These are phyloP conservation scores for Hypsizygus marmoreus DNA, from an alignment of 768 basidiomycete species.

Conservation along the genomic window DNA sequence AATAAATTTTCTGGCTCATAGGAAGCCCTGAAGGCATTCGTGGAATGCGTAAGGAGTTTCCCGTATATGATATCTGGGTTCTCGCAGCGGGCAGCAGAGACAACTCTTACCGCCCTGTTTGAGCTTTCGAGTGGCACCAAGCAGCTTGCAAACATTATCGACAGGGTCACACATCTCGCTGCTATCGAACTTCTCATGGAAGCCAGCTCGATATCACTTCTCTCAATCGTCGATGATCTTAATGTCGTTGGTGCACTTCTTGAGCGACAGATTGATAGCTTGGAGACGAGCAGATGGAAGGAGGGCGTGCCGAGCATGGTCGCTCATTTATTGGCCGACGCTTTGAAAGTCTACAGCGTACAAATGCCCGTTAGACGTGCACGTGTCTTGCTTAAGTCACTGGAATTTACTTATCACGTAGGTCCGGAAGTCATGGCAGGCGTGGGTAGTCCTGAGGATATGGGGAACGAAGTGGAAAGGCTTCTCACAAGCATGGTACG, in stretches of 20 bases:
- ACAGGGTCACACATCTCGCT: constrained; percentile 67
- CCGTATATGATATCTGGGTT: constrained; percentile 51
- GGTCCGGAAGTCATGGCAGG: constrained; percentile 20
- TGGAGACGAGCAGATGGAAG: constrained; percentile 61
- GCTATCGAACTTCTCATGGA: constrained; percentile 65
- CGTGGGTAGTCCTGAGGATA: constrained; percentile 32
- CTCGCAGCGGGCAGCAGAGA: constrained; percentile 29
- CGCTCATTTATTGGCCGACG: constrained; percentile 46
- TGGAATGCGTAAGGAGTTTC: constrained; percentile 52
- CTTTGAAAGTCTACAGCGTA: constrained; percentile 48
- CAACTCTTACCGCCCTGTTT: constrained; percentile 36
- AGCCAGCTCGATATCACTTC: constrained; percentile 51
- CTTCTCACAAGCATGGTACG: constrained; percentile 47
- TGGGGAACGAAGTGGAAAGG: constrained; percentile 42
- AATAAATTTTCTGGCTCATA: constrained; percentile 29
- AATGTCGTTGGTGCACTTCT: constrained; percentile 55
- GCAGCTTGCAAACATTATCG: constrained; percentile 62
- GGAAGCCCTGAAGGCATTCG: constrained; percentile 63
- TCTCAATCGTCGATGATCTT: constrained; percentile 23
- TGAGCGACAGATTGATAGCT: constrained; percentile 58
- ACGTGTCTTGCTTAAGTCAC: constrained; percentile 52
- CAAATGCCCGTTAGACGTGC: constrained; percentile 61
- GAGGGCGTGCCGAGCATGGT: constrained; percentile 48
- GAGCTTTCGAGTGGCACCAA: constrained; percentile 42
- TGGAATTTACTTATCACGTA: constrained; percentile 54